A percentile compares a stretch with the other conserved stretches of the same genome.
Conservation (phyloP, 148 eudicot species). For the Camellia japonica region DNA sequence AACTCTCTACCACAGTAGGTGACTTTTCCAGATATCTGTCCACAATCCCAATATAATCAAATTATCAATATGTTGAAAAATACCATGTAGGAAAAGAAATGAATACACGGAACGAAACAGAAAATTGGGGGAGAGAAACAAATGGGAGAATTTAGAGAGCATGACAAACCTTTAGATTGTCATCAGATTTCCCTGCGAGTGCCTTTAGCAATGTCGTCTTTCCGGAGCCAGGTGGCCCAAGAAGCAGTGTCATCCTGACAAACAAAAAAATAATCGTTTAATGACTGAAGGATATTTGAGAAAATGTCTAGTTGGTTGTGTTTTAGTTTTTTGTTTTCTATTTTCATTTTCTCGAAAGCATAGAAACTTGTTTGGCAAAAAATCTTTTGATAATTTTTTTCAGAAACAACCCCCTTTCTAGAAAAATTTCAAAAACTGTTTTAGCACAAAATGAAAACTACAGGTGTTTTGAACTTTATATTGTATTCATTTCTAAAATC, state of each 20-base stretch:
- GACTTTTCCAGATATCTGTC: conserved; percentile 28
- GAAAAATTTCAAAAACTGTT: no score
- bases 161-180: conserved; percentile 29
- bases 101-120: no score
- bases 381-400: no score
- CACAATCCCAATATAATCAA: background rate
- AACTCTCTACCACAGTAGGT: conserved; percentile 42
- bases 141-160: no score
- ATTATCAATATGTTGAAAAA: background rate
- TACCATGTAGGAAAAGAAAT: background rate
- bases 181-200: conserved; percentile 35
- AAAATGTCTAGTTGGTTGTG: no score
- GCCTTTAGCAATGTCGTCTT: conserved; percentile 42
- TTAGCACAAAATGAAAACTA: no score
- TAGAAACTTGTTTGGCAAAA: no score
- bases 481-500: no score
- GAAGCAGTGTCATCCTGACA: conserved; percentile 42
- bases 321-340: no score
- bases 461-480: no score
- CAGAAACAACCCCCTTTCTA: no score
- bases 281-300: background rate
- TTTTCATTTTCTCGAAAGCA: no score
- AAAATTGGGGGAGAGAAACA: background rate
- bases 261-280: background rate
- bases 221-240: conserved; percentile 46